Base-by-base conservation (phyloP, 148 eudicot genomes). In the Fagopyrum homotropicum region DNA sequence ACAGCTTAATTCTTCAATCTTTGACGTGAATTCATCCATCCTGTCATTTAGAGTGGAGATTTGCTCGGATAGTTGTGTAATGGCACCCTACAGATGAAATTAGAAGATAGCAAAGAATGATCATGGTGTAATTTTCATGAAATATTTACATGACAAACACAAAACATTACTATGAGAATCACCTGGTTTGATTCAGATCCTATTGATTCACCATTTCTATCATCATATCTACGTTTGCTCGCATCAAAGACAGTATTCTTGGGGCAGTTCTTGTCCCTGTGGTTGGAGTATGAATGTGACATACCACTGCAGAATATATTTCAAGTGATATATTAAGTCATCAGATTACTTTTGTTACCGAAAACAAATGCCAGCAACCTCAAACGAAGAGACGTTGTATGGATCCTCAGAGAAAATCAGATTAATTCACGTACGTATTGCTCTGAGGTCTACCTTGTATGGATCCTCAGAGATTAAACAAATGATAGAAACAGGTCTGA, bases 21-120 rank as follows among this genome's bases (percentile, higher is more conserved):
- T 85, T 75, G 84, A 87, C 4, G 96, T 87, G 72, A 94, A 88
- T 81, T 91, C 98, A 74, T 94, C 92, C 88, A 94, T 89, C 69
- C 97, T 84, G 57, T 91, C 97, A 79, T 85, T 86, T 43, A 91
- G 86, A 4, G 93, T 86, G 5, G 92, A 91, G 26, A 94, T 94
- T 75, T 94, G 96, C 73, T 94, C 98, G 4, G 96, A 91, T 44
- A 94, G 85, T 16, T 85, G 91, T 9, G 87, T 74, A 43, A 82
- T 74, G 74, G 79, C 88, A 74, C 92, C 97, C 93, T 90, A 74
- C 71, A 45, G 45, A 51, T 15, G 49, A 70, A 54, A 29, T 30
- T 63, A 15, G 35, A 63, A 56, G 12, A 30, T 63, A 63, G 26
- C 10, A 0, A 63, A 30, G 44, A 43, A 63, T 30, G 69, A 30